Conservation (phyloP, 495 filamentous ascomycete genomes). For the Neurospora hispaniola region DNA sequence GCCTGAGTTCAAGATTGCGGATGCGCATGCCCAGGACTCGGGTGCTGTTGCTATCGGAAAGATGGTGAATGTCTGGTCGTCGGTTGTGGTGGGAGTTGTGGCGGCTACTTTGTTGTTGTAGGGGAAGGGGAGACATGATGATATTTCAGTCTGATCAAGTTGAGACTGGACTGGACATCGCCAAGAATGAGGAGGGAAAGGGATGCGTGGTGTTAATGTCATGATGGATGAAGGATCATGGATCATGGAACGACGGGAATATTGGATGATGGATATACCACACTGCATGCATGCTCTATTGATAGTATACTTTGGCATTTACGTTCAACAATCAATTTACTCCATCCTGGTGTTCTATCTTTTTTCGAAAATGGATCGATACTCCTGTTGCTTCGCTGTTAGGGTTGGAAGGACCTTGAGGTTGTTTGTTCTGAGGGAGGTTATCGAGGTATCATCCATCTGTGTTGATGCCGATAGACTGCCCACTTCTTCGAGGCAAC, state of each 20-base stretch:
- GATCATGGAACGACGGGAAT: neutral
- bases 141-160: neutral
- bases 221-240: neutral
- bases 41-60: neutral
- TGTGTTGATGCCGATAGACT: neutral
- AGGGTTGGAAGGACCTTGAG: neutral
- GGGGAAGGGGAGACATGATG: neutral
- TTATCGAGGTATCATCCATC: neutral
- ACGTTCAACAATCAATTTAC: neutral
- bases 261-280: neutral
- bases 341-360: neutral
- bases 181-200: neutral
- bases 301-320: neutral
- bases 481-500: neutral
- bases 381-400: neutral
- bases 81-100: constrained; percentile 1
- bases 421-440: neutral
- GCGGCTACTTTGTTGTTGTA: neutral
- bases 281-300: neutral
- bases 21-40: constrained; percentile 3
- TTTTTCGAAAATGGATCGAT: neutral
- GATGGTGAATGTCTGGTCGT: neutral
- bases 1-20: constrained; percentile 21
- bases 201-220: neutral
- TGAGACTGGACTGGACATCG: neutral